phyloP scores from a whole-genome alignment of 202 grass and related monocot genomes.

The Musa balbisiana region DNA sequence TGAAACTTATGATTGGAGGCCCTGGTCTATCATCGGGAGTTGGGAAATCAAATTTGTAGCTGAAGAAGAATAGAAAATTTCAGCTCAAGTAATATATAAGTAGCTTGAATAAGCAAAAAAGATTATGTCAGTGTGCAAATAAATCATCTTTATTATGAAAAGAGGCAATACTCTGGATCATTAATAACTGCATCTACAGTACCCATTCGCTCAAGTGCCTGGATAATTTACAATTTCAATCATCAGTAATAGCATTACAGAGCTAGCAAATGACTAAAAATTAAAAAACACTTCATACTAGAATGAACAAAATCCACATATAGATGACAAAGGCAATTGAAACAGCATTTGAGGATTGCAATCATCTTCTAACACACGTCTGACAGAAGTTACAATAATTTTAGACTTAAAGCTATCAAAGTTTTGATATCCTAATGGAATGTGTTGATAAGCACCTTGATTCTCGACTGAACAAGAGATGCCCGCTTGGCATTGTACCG shows the following conservation, averaged over 20 bases:
- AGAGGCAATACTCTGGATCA: slow-evolving; percentile 80
- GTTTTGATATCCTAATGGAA: not conserved
- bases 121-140: not conserved
- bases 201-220: slow-evolving; percentile 95
- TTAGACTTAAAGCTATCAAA: not conserved
- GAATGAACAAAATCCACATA: not conserved
- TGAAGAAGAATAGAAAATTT: slow-evolving; percentile 37
- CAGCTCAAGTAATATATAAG: slow-evolving; percentile 14
- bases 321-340: not conserved
- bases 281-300: not conserved
- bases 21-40: slow-evolving; percentile 89
- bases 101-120: slow-evolving; percentile 2
- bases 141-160: slow-evolving; percentile 11
- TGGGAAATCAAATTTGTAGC: slow-evolving; percentile 99
- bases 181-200: slow-evolving; percentile 84
- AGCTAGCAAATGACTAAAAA: not conserved
- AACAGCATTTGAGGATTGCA: not conserved
- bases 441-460: slow-evolving; percentile 55
- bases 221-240: slow-evolving; percentile 19
- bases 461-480: slow-evolving; percentile 98
- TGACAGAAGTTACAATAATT: too few relatives aligned
- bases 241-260: not conserved
- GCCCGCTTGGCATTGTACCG: slow-evolving; percentile 96
- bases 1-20: slow-evolving; percentile 98
- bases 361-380: not conserved